Percentiles rank a stretch among this genome's conserved stretches.
Conservation (phyloP, 176 grass and related monocot genomes). For the Oryza glaberrima region DNA sequence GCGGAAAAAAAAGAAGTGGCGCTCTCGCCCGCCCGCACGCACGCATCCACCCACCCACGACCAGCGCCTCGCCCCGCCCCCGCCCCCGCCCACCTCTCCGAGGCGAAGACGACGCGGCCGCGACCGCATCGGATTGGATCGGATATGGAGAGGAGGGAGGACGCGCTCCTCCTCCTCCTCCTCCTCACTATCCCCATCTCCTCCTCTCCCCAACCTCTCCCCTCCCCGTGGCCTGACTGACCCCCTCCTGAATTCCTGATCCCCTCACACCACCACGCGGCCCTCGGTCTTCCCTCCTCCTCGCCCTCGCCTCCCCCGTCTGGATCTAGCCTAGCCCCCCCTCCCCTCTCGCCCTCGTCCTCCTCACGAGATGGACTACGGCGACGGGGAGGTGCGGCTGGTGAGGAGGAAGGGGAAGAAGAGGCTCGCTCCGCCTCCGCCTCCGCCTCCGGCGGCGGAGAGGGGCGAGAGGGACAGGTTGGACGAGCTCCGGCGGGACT, state of each 20-base stretch:
- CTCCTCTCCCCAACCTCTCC: not conserved
- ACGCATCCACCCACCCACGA: too few species aligned
- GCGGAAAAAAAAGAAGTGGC: not conserved
- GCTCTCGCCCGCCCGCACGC: too few species aligned
- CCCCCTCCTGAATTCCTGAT: not conserved
- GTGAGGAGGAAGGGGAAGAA: conserved; percentile 53
- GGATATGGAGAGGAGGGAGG: not conserved
- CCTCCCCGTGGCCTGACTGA: conserved; percentile 18
- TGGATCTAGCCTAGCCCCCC: conserved; percentile 21
- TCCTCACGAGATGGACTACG: conserved; percentile 27
- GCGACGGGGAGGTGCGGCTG: conserved; percentile 27
- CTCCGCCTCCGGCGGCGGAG: not conserved
- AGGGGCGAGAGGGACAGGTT: conserved; percentile 34
- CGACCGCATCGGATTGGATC: not conserved
- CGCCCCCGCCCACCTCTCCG: not conserved
- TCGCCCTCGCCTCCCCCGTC: not conserved
- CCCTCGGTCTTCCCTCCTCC: not conserved
- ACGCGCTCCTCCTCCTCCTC: too few species aligned
- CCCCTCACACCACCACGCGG: conserved; percentile 12
- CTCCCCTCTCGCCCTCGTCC: not conserved
- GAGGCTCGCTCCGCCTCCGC: conserved; percentile 5
- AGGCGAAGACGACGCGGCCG: too few species aligned
- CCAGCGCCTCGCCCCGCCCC: too few species aligned
- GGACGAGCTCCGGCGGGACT: conserved; percentile 48
- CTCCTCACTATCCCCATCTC: too few species aligned